Evolutionary conservation across 2,329 filamentous ascomycete species (phyloP).

Genomic region (Exophiala aquamarina): DNA sequence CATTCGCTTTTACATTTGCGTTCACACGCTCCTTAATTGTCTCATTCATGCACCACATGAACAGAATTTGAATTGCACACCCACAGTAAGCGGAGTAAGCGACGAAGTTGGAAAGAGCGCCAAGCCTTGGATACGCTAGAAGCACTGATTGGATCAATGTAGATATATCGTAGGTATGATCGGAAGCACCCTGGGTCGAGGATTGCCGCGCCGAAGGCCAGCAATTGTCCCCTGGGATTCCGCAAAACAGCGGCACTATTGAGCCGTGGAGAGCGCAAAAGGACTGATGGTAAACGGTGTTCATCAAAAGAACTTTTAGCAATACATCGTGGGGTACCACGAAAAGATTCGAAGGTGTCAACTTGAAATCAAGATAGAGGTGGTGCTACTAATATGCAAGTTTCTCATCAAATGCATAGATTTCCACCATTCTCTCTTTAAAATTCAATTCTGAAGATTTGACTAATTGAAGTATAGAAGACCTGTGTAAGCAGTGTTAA

Average conservation of each 20-base stretch:
- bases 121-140: not conserved
- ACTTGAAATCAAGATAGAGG: slow-evolving; percentile 2
- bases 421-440: slow-evolving; percentile 4
- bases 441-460: slow-evolving; percentile 6
- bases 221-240: not conserved
- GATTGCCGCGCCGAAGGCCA: not conserved
- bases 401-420: slow-evolving; percentile 10
- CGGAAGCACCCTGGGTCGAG: not conserved
- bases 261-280: not conserved
- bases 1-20: not conserved
- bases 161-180: not conserved
- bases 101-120: not conserved
- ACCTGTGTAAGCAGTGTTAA: too few species aligned
- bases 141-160: not conserved
- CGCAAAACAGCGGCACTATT: not conserved
- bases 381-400: slow-evolving; percentile 7
- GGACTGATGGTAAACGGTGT: not conserved
- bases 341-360: not conserved
- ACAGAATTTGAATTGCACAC: slow-evolving; percentile 1
- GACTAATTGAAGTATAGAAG: slow-evolving; percentile 6
- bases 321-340: slow-evolving; percentile 1
- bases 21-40: not conserved
- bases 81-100: slow-evolving; percentile 2
- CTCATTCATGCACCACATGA: slow-evolving; percentile 1
- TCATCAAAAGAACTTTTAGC: slow-evolving; percentile 1